Evolutionary conservation across 23 red algal species (phyloP).

Genomic region (Cyanidioschyzon merolae): DNA sequence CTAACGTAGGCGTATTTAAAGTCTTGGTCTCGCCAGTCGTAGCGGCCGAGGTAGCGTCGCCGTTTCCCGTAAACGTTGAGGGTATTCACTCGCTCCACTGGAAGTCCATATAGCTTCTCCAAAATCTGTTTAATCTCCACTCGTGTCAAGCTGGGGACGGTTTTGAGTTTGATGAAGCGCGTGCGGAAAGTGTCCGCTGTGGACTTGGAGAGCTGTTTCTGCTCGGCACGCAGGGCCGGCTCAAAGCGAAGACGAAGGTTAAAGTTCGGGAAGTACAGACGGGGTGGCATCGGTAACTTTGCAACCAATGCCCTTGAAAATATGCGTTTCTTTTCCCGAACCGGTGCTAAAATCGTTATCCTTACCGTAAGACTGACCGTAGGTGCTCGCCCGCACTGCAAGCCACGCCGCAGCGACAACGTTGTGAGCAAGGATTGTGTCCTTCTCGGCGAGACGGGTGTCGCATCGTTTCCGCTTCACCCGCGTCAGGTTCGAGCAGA

Average conservation of each 20-base stretch:
- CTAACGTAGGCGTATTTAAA: slow-evolving; percentile 60
- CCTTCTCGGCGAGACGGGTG: no score
- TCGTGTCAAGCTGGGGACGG: slow-evolving; percentile 38
- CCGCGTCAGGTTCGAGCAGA: no score
- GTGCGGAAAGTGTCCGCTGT: slow-evolving; percentile 61
- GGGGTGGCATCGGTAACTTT: slow-evolving; percentile 10
- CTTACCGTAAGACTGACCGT: no score
- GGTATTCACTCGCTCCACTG: slow-evolving; percentile 41
- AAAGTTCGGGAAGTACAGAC: slow-evolving; percentile 7
- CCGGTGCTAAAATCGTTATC: no score
- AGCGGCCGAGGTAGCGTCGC: not conserved
- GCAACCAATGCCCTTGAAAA: no score
- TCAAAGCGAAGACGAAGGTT: not conserved
- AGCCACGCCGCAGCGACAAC: no score
- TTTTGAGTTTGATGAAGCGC: slow-evolving; percentile 37
- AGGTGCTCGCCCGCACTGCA: no score
- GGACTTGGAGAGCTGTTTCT: not conserved
- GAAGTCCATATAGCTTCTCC: slow-evolving; percentile 36
- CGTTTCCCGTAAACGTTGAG: slow-evolving; percentile 37
- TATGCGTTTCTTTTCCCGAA: no score
- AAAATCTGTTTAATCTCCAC: slow-evolving; percentile 44
- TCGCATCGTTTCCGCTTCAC: no score
- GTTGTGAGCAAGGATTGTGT: no score
- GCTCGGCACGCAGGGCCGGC: not conserved
- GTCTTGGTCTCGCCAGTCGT: slow-evolving; percentile 27